Evolutionary conservation across 108 stramenopile genomes (phyloP).

Genomic region (Conticribra weissflogii): DNA sequence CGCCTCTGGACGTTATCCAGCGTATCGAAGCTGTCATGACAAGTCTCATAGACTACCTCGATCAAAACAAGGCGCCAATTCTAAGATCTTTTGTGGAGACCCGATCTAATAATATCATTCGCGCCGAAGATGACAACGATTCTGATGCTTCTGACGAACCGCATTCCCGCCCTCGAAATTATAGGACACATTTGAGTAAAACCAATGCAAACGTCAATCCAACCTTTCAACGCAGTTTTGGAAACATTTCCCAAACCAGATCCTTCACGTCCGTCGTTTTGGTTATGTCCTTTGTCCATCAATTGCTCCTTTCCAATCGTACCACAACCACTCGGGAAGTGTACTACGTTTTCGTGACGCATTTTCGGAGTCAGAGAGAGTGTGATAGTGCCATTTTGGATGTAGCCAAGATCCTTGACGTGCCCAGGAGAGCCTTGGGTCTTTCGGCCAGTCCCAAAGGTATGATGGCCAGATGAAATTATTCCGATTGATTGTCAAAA

Average conservation of each 20-base stretch:
- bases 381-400: slow-evolving; percentile 73
- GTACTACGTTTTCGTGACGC: slow-evolving; percentile 85
- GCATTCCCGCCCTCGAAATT: too few relatives aligned
- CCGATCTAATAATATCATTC: background rate
- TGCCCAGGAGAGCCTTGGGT: slow-evolving; percentile 68
- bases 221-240: slow-evolving; percentile 23
- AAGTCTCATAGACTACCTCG: background rate
- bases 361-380: slow-evolving; percentile 79
- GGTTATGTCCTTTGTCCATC: slow-evolving; percentile 69
- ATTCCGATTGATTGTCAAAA: background rate
- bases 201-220: slow-evolving; percentile 4
- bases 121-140: background rate
- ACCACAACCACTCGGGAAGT: slow-evolving; percentile 87
- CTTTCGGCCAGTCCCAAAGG: slow-evolving; percentile 84
- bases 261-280: slow-evolving; percentile 62
- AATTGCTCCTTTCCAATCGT: slow-evolving; percentile 54
- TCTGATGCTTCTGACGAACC: background rate
- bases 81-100: slow-evolving; percentile 2
- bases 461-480: slow-evolving; percentile 1
- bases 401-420: slow-evolving; percentile 53
- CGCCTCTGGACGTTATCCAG: slow-evolving; percentile 8
- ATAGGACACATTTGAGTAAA: too few relatives aligned
- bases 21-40: slow-evolving; percentile 17
- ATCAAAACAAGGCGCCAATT: slow-evolving; percentile 5
- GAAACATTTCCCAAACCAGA: slow-evolving; percentile 58